Percentiles rank a stretch among this genome's conserved stretches.
phyloP scores from a whole-genome alignment of 2,329 filamentous ascomycete species.

The Pleoardoris graminearum region DNA sequence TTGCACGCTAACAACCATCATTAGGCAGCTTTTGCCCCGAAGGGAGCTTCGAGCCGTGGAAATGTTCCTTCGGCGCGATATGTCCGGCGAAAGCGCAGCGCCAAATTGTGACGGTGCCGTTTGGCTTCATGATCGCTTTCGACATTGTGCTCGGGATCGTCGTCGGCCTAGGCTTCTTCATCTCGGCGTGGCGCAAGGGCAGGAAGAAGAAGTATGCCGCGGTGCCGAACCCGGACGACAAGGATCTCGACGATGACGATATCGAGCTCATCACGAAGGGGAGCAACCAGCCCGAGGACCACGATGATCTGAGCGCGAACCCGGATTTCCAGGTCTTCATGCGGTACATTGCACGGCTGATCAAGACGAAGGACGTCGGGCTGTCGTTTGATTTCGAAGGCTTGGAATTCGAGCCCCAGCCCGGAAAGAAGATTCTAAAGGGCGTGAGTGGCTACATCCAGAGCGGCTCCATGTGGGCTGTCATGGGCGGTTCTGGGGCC shows the following conservation, averaged over 20 bases:
- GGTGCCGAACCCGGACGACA: neutral
- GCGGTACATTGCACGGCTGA: conserved; percentile 8
- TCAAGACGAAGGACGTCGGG: conserved; percentile 16
- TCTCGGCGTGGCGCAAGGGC: conserved; percentile 10
- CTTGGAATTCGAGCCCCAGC: conserved; percentile 51
- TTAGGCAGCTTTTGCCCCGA: conserved; percentile 10
- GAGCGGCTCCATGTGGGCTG: conserved; percentile 58
- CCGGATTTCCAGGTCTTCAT: conserved; percentile 17
- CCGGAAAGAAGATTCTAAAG: conserved; percentile 53
- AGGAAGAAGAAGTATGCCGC: conserved; percentile 7
- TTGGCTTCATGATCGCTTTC: conserved; percentile 13
- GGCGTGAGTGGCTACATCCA: conserved; percentile 60
- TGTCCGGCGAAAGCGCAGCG: conserved; percentile 12
- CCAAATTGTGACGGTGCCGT: conserved; percentile 13
- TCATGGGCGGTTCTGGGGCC: conserved; percentile 62
- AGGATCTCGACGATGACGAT: conserved; percentile 9
- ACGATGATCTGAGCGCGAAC: conserved; percentile 15
- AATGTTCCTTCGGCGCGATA: conserved; percentile 11
- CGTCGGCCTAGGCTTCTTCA: conserved; percentile 10
- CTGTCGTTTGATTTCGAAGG: conserved; percentile 15
- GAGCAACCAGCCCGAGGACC: conserved; percentile 1
- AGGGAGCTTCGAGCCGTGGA: conserved; percentile 10
- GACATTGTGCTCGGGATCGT: conserved; percentile 12
- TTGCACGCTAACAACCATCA: neutral
- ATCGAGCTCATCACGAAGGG: conserved; percentile 10